Evolutionary conservation across 2,329 filamentous ascomycete genomes (phyloP), one percentile per base, ranked within the genome.

Genomic region (Sporothrix euskadiensis): DNA sequence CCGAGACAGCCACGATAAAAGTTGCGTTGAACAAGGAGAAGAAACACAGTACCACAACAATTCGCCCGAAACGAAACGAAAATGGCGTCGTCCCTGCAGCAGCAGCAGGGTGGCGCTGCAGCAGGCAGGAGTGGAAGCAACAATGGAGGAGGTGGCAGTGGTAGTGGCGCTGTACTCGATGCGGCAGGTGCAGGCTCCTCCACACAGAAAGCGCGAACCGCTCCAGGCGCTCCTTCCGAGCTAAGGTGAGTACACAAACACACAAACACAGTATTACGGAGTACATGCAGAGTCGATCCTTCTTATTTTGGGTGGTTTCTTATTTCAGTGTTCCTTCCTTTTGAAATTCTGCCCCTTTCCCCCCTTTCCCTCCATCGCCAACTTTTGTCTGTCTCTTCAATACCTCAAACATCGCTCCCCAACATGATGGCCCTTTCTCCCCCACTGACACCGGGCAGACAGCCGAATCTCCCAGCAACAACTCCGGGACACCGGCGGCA

Each of bases 21-120:
- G 10, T 4, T 10, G 32, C 14, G 9, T 4, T 19, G 35, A 22
- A 41, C 19, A 4, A 12, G 30, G 10, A 35, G 9, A 65, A 35
- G 2, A 39, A 12, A 39, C 2, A 65, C 9, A 26, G n/a, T 19
- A 26, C 1, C 39, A 26, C n/a, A 22, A 9, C 8, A 65, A 2
- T 44, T 59, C 14, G 14, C 56, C 30, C 56, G 30, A 65, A 14
- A 44, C 56, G 30, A 65, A 14, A 44, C 59, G 44, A 63, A 65
- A 5, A 65, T 65, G 59, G 59, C 59, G 35, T 65, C 59, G 35
- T 44, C n/a, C n/a, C 35, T 65, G 59, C 59, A 41, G 19, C 59
- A 44, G 41, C 41, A 44, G 41, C 41, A 44, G 35, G 7, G 59
- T 44, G 59, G 59, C 59, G 59, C 26, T 26, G 19, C 35, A 63